Evolutionary conservation across 176 grass and related monocot genomes (phyloP).

Genomic region (Oryza officinalis): DNA sequence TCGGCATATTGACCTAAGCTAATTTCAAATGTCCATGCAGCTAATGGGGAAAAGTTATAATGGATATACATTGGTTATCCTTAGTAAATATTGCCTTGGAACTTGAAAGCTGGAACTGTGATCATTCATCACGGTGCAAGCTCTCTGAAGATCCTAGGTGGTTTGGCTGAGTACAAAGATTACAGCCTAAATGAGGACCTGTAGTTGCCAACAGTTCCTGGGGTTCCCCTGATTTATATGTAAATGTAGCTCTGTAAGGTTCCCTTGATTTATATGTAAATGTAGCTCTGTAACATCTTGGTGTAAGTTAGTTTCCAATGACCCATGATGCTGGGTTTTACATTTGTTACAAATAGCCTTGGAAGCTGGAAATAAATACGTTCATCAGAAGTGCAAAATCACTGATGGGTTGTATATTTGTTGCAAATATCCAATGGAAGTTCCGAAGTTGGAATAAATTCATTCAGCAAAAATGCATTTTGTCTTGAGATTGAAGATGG

Average conservation of each 20-base stretch:
- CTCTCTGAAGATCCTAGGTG: not conserved
- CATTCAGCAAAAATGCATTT: not conserved
- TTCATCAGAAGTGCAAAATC: not conserved
- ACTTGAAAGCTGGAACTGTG: not conserved
- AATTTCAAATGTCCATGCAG: not conserved
- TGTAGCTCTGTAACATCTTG: slow-evolving; percentile 19
- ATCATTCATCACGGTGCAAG: not conserved
- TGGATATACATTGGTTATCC: not conserved
- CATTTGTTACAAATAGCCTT: not conserved
- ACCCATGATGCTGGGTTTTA: not conserved
- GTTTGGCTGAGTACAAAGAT: not conserved
- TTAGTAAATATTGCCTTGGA: not conserved
- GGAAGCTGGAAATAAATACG: not conserved
- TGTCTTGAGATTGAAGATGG: not conserved
- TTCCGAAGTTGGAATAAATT: not conserved
- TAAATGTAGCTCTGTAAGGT: too few relatives aligned
- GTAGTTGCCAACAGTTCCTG: not conserved
- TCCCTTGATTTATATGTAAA: slow-evolving; percentile 12
- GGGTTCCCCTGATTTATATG: not conserved
- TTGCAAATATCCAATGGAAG: not conserved
- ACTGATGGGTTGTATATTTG: too few relatives aligned
- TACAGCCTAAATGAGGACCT: not conserved
- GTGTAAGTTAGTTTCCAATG: not conserved
- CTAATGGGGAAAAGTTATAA: not conserved
- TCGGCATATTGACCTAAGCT: not conserved